Conservation (phyloP, 2,329 filamentous ascomycete genomes). For the Aspergillus fumigatiaffinis region DNA sequence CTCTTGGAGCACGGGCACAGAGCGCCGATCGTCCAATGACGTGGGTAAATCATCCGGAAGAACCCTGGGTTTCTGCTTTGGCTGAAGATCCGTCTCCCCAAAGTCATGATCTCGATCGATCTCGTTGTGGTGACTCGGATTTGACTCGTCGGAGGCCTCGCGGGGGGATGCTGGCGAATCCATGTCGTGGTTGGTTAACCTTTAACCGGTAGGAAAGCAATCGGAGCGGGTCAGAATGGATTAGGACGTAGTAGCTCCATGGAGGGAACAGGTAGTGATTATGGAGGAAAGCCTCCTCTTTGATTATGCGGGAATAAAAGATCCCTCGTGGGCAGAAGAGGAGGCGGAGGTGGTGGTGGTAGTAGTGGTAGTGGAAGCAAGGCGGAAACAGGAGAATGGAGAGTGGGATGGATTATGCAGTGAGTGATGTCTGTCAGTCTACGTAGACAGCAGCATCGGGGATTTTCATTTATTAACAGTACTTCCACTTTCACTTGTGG, state of each 20-base stretch:
- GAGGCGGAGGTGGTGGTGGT: background rate
- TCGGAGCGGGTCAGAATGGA: slow-evolving; percentile 9
- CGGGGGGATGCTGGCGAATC: slow-evolving; percentile 30
- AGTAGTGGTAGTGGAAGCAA: background rate
- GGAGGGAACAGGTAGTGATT: slow-evolving; percentile 6
- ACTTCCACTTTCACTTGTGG: background rate
- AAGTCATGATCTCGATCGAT: slow-evolving; percentile 13
- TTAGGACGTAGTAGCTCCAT: slow-evolving; percentile 16
- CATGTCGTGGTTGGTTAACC: slow-evolving; percentile 26
- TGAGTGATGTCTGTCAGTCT: background rate
- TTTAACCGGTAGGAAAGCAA: slow-evolving; percentile 9
- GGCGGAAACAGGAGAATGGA: background rate
- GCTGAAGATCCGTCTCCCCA: slow-evolving; percentile 10
- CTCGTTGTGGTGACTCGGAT: slow-evolving; percentile 9
- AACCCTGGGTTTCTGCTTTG: slow-evolving; percentile 28
- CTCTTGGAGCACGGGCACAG: slow-evolving; percentile 67
- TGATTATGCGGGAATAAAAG: background rate
- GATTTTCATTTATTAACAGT: background rate
- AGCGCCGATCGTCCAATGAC: slow-evolving; percentile 82
- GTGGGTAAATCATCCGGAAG: slow-evolving; percentile 84
- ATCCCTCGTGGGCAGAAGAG: background rate
- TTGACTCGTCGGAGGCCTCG: slow-evolving; percentile 28
- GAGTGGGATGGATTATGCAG: background rate
- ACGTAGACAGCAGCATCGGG: background rate
- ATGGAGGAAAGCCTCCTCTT: slow-evolving; percentile 7